These are phyloP conservation scores for Jamesozyma piceae DNA, from an alignment of 805 yeast species.

Conservation along the genomic window DNA sequence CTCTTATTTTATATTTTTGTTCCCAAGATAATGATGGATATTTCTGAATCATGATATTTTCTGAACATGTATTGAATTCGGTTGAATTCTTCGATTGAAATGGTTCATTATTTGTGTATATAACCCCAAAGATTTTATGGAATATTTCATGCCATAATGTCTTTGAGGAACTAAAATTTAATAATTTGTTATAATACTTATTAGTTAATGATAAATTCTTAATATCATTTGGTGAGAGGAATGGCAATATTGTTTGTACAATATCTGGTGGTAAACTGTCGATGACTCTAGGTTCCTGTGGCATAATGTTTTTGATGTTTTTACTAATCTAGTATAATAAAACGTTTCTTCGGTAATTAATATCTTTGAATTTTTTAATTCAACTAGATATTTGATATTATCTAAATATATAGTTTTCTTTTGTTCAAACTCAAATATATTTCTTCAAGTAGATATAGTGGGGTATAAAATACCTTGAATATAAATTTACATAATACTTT, in stretches of 20 bases:
- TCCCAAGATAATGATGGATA: slow-evolving; percentile 20
- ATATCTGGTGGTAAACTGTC: slow-evolving; percentile 25
- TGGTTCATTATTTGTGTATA: slow-evolving; percentile 26
- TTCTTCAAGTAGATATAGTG: too few species aligned
- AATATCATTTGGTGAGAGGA: slow-evolving; percentile 21
- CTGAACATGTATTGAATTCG: slow-evolving; percentile 22
- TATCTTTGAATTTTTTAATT: too few species aligned
- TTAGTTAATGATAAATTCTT: slow-evolving; percentile 26
- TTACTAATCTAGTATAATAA: too few species aligned
- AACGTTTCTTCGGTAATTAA: too few species aligned
- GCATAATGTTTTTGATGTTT: not conserved
- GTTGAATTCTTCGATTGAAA: slow-evolving; percentile 12
- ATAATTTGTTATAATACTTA: slow-evolving; percentile 22
- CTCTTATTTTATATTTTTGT: slow-evolving; percentile 17
- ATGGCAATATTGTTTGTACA: slow-evolving; percentile 24
- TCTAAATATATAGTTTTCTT: too few species aligned
- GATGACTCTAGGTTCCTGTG: not conserved
- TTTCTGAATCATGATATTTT: slow-evolving; percentile 15
- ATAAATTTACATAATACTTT: too few species aligned
- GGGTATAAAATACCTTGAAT: too few species aligned
- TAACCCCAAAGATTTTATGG: slow-evolving; percentile 22
- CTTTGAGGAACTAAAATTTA: slow-evolving; percentile 19
- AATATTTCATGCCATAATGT: slow-evolving; percentile 28
- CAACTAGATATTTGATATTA: too few species aligned
- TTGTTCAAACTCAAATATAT: too few species aligned